Evolutionary conservation across 2,329 filamentous ascomycete genomes (phyloP).

Genomic region (Talaromyces piceae): DNA sequence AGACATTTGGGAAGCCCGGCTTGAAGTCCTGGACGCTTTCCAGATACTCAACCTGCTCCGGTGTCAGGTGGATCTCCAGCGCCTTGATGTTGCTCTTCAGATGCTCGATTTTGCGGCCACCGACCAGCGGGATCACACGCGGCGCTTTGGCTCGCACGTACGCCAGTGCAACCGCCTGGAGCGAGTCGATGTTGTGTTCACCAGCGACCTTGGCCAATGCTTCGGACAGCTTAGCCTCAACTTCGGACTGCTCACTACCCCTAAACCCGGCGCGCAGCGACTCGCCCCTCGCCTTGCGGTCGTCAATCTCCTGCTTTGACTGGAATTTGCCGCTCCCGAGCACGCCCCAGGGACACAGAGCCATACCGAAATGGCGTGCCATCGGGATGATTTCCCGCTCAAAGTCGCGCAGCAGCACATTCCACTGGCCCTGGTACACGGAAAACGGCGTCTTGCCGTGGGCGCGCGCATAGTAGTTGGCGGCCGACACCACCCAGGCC

Average conservation of each 20-base stretch:
- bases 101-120: constrained; percentile 62
- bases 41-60: constrained; percentile 59
- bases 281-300: constrained; percentile 37
- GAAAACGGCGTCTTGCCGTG: constrained; percentile 35
- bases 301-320: constrained; percentile 40
- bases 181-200: constrained; percentile 45
- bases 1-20: constrained; percentile 58
- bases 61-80: constrained; percentile 51
- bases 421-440: constrained; percentile 36
- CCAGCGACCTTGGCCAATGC: constrained; percentile 55
- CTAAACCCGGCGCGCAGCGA: constrained; percentile 25
- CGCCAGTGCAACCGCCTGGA: constrained; percentile 61
- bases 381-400: constrained; percentile 38
- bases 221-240: constrained; percentile 13
- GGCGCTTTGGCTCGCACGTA: constrained; percentile 67
- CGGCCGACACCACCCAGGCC: constrained; percentile 34
- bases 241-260: constrained; percentile 9
- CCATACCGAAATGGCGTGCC: constrained; percentile 37
- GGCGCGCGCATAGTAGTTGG: constrained; percentile 33
- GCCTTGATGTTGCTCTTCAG: constrained; percentile 64
- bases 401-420: constrained; percentile 31
- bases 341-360: constrained; percentile 53
- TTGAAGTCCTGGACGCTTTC: constrained; percentile 57
- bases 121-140: constrained; percentile 66
- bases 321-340: constrained; percentile 49